These are phyloP conservation scores for Fusarium clavum DNA, from an alignment of 2,329 filamentous ascomycete species.

Conservation along the genomic window DNA sequence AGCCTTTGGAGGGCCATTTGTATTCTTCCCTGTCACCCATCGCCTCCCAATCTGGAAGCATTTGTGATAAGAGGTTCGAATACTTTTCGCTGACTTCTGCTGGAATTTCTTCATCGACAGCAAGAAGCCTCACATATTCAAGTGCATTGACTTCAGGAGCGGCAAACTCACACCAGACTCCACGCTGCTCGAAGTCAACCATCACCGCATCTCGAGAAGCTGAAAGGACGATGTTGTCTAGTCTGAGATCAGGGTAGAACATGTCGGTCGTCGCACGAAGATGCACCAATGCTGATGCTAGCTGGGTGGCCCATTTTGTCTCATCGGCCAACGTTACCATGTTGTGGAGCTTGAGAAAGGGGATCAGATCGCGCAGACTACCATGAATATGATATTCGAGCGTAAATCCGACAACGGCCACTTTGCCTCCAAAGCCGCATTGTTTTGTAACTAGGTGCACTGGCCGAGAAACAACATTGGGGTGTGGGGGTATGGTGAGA, in stretches of 20 bases:
- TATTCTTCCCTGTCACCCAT: slow-evolving; percentile 58
- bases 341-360: slow-evolving; percentile 61
- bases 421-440: slow-evolving; percentile 67
- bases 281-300: slow-evolving; percentile 64
- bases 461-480: slow-evolving; percentile 64
- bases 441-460: slow-evolving; percentile 66
- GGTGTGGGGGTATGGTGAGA: slow-evolving; percentile 63
- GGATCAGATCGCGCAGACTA: slow-evolving; percentile 66
- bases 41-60: slow-evolving; percentile 61
- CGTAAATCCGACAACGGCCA: slow-evolving; percentile 67
- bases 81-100: slow-evolving; percentile 56
- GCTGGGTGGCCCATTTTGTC: slow-evolving; percentile 65
- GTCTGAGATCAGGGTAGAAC: slow-evolving; percentile 69
- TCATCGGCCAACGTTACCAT: slow-evolving; percentile 58
- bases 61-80: slow-evolving; percentile 53
- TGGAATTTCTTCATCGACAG: slow-evolving; percentile 60
- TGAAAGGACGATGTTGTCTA: slow-evolving; percentile 69
- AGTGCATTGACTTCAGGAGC: slow-evolving; percentile 70
- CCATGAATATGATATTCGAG: slow-evolving; percentile 66
- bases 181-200: slow-evolving; percentile 72
- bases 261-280: slow-evolving; percentile 58
- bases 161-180: slow-evolving; percentile 72
- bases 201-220: slow-evolving; percentile 61
- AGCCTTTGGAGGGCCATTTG: slow-evolving; percentile 60
- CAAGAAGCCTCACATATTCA: slow-evolving; percentile 67